Evolutionary conservation across 1,139 yeast species (phyloP).

Genomic region (Debaryomycetaceae sp.): DNA sequence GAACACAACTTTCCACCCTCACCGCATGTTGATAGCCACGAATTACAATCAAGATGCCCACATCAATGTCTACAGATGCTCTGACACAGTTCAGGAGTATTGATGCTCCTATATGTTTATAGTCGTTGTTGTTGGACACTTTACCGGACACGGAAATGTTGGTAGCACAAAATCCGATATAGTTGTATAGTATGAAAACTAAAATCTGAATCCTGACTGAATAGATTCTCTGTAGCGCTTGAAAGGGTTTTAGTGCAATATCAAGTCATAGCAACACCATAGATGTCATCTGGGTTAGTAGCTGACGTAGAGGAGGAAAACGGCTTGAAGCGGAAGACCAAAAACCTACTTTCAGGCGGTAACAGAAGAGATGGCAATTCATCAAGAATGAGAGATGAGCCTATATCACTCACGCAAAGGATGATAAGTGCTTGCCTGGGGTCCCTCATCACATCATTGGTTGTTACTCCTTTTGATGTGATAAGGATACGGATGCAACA

Average conservation of each 20-base stretch:
- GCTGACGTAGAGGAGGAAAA: background rate
- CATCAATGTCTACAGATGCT: conserved; percentile 58
- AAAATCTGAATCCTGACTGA: background rate
- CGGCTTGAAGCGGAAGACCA: background rate
- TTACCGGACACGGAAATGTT: background rate
- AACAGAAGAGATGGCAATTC: background rate
- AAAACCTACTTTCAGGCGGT: background rate
- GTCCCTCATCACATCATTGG: conserved; percentile 78
- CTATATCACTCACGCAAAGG: conserved; percentile 53
- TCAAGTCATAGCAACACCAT: background rate
- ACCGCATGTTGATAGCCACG: conserved; percentile 88
- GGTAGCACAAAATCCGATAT: background rate
- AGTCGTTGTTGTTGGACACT: conserved; percentile 1
- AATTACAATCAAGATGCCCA: conserved; percentile 77
- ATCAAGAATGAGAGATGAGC: background rate
- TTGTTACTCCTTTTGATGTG: conserved; percentile 92
- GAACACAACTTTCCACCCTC: conserved; percentile 82
- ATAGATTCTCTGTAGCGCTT: background rate
- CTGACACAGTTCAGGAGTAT: conserved; percentile 39
- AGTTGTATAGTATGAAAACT: background rate
- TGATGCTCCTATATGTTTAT: conserved; percentile 7
- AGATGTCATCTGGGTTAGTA: background rate
- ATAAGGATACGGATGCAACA: conserved; percentile 88
- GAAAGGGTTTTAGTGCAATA: background rate
- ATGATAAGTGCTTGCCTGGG: conserved; percentile 93